phyloP scores from a whole-genome alignment of 805 yeast genomes.

The Metschnikowia corniflorae region DNA sequence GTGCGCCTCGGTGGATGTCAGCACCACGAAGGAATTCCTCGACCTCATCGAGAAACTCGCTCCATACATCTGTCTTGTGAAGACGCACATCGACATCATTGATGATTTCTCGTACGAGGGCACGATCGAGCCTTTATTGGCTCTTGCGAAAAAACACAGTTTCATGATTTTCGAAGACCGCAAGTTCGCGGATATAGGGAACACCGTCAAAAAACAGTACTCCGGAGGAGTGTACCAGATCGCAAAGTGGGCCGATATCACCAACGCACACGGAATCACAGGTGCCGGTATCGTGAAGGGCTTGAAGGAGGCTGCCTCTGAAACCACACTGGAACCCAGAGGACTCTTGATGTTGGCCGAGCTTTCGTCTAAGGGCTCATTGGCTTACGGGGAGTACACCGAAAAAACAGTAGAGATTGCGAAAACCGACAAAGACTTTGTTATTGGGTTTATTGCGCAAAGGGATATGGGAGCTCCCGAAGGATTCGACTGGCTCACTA shows the following conservation, averaged over 20 bases:
- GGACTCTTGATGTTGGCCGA: slow-evolving; percentile 95
- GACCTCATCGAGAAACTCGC: slow-evolving; percentile 74
- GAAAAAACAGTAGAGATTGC: slow-evolving; percentile 81
- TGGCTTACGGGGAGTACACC: slow-evolving; percentile 92
- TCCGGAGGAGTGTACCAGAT: slow-evolving; percentile 85
- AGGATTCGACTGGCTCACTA: slow-evolving; percentile 90
- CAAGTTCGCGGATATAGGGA: slow-evolving; percentile 97
- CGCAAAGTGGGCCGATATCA: slow-evolving; percentile 93
- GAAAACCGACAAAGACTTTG: slow-evolving; percentile 80
- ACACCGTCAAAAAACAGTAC: slow-evolving; percentile 93
- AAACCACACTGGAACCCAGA: slow-evolving; percentile 70
- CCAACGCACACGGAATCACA: slow-evolving; percentile 96
- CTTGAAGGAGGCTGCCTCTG: slow-evolving; percentile 73
- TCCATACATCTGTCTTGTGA: slow-evolving; percentile 86
- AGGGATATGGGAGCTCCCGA: slow-evolving; percentile 76
- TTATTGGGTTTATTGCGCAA: slow-evolving; percentile 95
- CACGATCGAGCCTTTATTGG: slow-evolving; percentile 72
- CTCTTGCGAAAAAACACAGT: slow-evolving; percentile 72
- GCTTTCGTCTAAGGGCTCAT: slow-evolving; percentile 86
- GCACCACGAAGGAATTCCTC: slow-evolving; percentile 72
- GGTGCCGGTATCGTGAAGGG: slow-evolving; percentile 93
- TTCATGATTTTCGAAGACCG: slow-evolving; percentile 95
- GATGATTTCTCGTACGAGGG: slow-evolving; percentile 82
- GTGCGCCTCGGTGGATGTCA: slow-evolving; percentile 93
- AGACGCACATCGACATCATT: slow-evolving; percentile 91